Base-by-base conservation (phyloP, 495 filamentous ascomycete genomes). In the Filosporella fistucella region DNA sequence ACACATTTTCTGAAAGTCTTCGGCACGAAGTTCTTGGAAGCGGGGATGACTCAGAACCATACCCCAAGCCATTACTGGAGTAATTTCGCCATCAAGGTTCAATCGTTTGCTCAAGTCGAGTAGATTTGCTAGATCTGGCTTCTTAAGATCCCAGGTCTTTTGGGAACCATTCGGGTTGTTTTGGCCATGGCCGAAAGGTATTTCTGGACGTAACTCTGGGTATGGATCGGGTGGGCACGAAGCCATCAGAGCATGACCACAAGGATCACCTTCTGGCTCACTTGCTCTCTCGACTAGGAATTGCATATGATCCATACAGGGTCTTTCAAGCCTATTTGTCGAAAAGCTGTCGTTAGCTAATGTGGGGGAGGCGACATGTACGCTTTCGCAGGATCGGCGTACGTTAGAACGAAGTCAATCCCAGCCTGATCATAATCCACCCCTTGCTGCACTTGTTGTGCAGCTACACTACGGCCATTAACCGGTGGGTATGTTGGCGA, bases 391-490 rank as follows among this genome's bases (percentile, higher is more conserved):
- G 72, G 72, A 65, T 70, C 57, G 60, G 80, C 88, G 71, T 88
- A 96, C 89, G 86, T 88, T 68, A 96, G 77, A 42, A 97, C 90
- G 73, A 97, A 96, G 63, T 97, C 91, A 63, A 97, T 85, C 55
- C 89, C 91, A 38, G 91, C 75, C 58, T 95, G 88, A 57, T 85
- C 83, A 66, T 93, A 94, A 57, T 95, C 90, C 51, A 89, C 66
- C 55, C 52, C 72, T 63, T 55, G 72, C 66, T 49, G 68, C 59
- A 47, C 60, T 39, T 35, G 65, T 63, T 23, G 55, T 49, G 35
- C 66, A 8, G 52, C 45, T 45, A 53, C 32, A 30, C 49, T 59
- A 2, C 56, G 56, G 48, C 35, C 66, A 46, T 51, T 64, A n/a
- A 42, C 35, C 4, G 51, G 45, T 11, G 36, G 46, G 17, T 45